Evolutionary conservation across 2,329 filamentous ascomycete genomes (phyloP).

Genomic region (Aspergillus ochraceoroseus): DNA sequence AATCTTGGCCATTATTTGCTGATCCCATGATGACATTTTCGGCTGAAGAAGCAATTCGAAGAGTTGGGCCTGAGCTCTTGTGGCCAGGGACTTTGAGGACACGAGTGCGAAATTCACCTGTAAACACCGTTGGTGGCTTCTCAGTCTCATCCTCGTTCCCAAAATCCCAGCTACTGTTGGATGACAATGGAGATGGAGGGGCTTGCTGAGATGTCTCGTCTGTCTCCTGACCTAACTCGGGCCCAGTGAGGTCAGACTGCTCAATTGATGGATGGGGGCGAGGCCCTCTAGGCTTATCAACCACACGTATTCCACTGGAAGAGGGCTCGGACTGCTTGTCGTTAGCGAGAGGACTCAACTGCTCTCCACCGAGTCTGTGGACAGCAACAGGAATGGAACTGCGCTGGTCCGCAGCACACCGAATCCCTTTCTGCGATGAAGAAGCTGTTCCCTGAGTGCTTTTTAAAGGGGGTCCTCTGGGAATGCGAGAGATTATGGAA

Average conservation of each 20-base stretch:
- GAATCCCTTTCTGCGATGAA: slow-evolving; percentile 16
- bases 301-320: slow-evolving; percentile 5
- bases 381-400: slow-evolving; percentile 18
- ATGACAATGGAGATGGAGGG: slow-evolving; percentile 8
- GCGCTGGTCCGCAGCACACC: slow-evolving; percentile 9
- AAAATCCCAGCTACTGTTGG: slow-evolving; percentile 13
- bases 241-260: not conserved
- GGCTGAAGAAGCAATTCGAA: slow-evolving; percentile 28
- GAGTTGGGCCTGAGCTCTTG: slow-evolving; percentile 20
- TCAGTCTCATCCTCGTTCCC: slow-evolving; percentile 37
- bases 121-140: slow-evolving; percentile 19
- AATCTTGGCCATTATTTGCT: not conserved
- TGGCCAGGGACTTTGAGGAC: slow-evolving; percentile 7
- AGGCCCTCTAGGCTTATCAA: slow-evolving; percentile 13
- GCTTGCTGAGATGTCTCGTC: not conserved
- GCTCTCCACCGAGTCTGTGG: slow-evolving; percentile 12
- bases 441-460: not conserved
- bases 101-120: slow-evolving; percentile 24
- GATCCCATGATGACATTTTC: slow-evolving; percentile 28
- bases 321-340: slow-evolving; percentile 1
- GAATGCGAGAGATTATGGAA: slow-evolving; percentile 2
- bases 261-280: slow-evolving; percentile 5
- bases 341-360: not conserved
- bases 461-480: not conserved
- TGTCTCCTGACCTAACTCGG: slow-evolving; percentile 1